Base-by-base conservation (phyloP, 768 basidiomycete genomes). In the Hygrocybe coccinea region DNA sequence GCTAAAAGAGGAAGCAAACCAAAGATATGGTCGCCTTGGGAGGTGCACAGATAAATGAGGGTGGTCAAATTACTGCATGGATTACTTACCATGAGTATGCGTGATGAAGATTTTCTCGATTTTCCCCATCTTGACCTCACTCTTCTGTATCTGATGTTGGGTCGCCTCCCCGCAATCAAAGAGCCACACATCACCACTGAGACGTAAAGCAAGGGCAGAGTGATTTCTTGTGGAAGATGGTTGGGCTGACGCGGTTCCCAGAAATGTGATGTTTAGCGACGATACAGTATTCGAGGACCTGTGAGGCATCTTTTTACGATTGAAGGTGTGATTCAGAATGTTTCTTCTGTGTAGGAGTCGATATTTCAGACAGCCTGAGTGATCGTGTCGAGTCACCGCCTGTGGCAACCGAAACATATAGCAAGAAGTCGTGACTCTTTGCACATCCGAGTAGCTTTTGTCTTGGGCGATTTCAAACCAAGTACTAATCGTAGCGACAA, bases 161-260 rank as follows among this genome's bases (percentile, higher is more conserved):
- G 89, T 91, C 12, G 83, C 88, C 69, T 91, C 89, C 19, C 89
- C 89, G 66, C 89, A 91, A 65, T 91, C 89, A 61, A 91, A 91
- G 6, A 91, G 67, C 89, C 89, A 91, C 54, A 89, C 82, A 72
- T 87, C 83, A 15, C 82, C 76, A 15, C 77, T 79, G 9, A 90
- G 71, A 19, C 84, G 79, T 6, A 91, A 63, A 1, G 87, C 84
- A 7, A 85, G 78, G 3, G 89, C 74, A 35, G 89, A 91, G 62
- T 90, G 89, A 62, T 86, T 89, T 52, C 89, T 77, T 0, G 89
- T 89, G 1, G 80, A 77, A 3, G 89, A 90, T 2, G 89, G 89
- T 60, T 86, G 84, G 2, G 89, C 88, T 17, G 89, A 90, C 14
- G 87, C 87, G 1, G 88, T 91, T 19, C 89, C 89, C 21, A 91